Percentiles rank a stretch among this genome's conserved stretches.
Conservation (phyloP, 495 filamentous ascomycete species). For the Tuber indicum region DNA sequence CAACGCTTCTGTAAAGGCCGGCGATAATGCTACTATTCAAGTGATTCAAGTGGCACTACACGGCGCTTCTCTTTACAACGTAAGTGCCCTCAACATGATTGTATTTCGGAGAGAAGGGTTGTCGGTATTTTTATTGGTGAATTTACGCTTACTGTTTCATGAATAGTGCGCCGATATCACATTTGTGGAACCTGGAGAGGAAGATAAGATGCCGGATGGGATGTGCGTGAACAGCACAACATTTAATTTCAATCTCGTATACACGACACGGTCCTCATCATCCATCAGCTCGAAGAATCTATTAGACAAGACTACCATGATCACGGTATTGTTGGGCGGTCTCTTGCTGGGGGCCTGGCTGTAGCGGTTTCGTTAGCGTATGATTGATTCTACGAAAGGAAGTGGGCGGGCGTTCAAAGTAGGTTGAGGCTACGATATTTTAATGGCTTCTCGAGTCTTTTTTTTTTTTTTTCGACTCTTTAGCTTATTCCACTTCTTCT, state of each 20-base stretch:
- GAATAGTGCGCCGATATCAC: conserved; percentile 84
- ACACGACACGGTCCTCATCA: conserved; percentile 44
- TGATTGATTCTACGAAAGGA: not conserved
- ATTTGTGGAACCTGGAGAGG: conserved; percentile 58
- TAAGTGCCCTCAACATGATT: conserved; percentile 48
- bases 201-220: conserved; percentile 52
- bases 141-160: not conserved
- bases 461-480: not conserved
- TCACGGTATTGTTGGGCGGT: conserved; percentile 18
- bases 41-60: conserved; percentile 83
- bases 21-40: conserved; percentile 92
- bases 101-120: not conserved
- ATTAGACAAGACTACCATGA: conserved; percentile 13
- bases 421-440: conserved; percentile 18
- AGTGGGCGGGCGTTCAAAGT: not conserved
- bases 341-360: conserved; percentile 22
- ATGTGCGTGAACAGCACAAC: conserved; percentile 64
- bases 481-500: conserved; percentile 16
- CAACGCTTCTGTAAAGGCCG: conserved; percentile 62
- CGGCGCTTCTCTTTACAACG: conserved; percentile 84
- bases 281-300: not conserved
- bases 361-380: not conserved
- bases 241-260: conserved; percentile 59
- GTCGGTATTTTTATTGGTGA: not conserved
- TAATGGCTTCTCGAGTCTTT: conserved; percentile 10